These are phyloP conservation scores for Sonneratia caseolaris DNA, from an alignment of 345 rosid species.

Conservation along the genomic window DNA sequence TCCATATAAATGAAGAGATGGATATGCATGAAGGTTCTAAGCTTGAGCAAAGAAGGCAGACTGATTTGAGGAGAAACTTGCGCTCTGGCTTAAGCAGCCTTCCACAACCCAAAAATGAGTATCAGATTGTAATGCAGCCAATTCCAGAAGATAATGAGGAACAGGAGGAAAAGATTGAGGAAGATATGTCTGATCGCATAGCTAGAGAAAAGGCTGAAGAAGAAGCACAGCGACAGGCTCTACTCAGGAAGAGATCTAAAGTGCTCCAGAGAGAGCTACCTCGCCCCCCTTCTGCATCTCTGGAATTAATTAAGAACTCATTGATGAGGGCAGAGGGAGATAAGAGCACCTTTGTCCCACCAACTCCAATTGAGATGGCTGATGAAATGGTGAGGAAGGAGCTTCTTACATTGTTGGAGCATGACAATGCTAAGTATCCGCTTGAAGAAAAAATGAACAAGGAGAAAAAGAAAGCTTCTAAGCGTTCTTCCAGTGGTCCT, in stretches of 20 bases:
- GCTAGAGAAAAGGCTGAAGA: constrained; percentile 90
- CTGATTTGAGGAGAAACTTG: constrained; percentile 69
- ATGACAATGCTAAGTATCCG: constrained; percentile 98
- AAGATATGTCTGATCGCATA: constrained; percentile 93
- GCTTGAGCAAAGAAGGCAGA: constrained; percentile 68
- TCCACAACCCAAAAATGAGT: constrained; percentile 94
- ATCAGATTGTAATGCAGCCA: constrained; percentile 76
- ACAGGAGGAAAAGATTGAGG: constrained; percentile 88
- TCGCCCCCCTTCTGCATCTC: constrained; percentile 82
- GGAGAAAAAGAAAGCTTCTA: constrained; percentile 75
- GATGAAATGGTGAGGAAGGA: constrained; percentile 83
- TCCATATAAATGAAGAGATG: constrained; percentile 90
- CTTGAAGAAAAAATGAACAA: constrained; percentile 57
- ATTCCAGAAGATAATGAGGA: constrained; percentile 79
- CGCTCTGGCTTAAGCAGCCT: constrained; percentile 65
- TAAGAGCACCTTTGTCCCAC: constrained; percentile 90
- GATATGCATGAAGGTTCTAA: constrained; percentile 65
- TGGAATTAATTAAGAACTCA: constrained; percentile 76
- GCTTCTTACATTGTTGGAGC: constrained; percentile 68
- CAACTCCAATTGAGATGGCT: constrained; percentile 73
- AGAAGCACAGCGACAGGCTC: constrained; percentile 75
- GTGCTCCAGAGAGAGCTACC: constrained; percentile 98
- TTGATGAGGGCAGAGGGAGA: constrained; percentile 75
- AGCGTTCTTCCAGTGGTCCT: constrained; percentile 47
- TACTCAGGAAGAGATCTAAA: constrained; percentile 92